Percentiles rank a stretch among this genome's conserved stretches.
Conservation (phyloP, 768 basidiomycete species). For the Naganishia onofrii region DNA sequence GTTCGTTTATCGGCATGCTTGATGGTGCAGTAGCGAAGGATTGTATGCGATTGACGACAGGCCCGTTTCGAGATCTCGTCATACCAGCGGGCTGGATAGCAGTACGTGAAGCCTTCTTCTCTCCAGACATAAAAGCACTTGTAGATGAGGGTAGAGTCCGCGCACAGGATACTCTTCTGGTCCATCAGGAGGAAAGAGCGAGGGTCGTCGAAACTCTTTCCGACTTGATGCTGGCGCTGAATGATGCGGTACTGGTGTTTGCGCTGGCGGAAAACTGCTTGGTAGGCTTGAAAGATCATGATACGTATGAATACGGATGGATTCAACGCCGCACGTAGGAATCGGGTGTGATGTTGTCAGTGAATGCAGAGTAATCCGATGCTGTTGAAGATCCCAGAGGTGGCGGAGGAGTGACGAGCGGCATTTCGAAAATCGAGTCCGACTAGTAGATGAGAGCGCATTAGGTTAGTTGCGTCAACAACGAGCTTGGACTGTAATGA, state of each 20-base stretch:
- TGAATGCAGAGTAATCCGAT: conserved; percentile 20
- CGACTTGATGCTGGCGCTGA: conserved; percentile 7
- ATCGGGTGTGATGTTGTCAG: conserved; percentile 14
- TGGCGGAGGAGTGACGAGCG: background rate
- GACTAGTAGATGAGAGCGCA: background rate
- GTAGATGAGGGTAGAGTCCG: conserved; percentile 13
- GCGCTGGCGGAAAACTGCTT: conserved; percentile 19
- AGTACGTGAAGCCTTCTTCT: background rate
- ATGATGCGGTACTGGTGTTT: conserved; percentile 21
- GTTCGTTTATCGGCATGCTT: background rate
- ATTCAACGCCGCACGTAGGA: background rate
- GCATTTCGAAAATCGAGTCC: conserved; percentile 3
- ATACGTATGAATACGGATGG: conserved; percentile 3
- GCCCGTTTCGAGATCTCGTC: background rate
- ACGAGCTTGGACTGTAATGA: background rate
- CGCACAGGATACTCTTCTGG: conserved; percentile 17
- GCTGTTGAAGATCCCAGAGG: conserved; percentile 11
- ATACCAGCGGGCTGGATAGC: background rate
- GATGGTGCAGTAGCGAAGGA: background rate
- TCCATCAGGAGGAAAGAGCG: conserved; percentile 17
- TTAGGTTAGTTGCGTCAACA: background rate
- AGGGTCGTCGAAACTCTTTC: conserved; percentile 8
- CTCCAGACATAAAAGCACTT: conserved; percentile 16
- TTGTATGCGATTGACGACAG: background rate
- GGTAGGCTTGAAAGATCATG: conserved; percentile 21